These are phyloP conservation scores for Prunus mongolica DNA, from an alignment of 306 rosid genomes.

Conservation along the genomic window DNA sequence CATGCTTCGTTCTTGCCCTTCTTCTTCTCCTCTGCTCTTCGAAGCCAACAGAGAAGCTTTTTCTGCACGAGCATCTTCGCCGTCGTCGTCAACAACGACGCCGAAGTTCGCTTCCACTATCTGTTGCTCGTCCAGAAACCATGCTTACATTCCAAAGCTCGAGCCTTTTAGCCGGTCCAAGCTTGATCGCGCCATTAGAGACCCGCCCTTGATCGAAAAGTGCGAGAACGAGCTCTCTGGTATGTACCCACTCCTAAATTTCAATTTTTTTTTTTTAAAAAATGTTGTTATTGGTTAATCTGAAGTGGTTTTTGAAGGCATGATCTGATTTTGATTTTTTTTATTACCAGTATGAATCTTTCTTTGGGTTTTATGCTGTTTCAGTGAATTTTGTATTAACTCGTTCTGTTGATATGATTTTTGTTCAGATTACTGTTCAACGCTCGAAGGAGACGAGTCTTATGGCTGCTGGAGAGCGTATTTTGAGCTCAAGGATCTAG, in stretches of 20 bases:
- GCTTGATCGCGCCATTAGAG: constrained; percentile 54
- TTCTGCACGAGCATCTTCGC: neutral
- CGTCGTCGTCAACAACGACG: constrained; percentile 3
- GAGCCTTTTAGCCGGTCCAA: constrained; percentile 78
- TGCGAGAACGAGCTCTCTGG: constrained; percentile 68
- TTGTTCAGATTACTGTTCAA: constrained; percentile 67
- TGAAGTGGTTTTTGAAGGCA: neutral
- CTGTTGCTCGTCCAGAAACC: constrained; percentile 53
- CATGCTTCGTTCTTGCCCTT: constrained; percentile 37
- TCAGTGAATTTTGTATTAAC: neutral
- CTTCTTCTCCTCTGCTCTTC: constrained; percentile 34
- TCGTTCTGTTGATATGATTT: neutral
- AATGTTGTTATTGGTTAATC: neutral
- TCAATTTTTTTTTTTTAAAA: no score
- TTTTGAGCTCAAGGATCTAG: constrained; percentile 81
- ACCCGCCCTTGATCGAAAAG: constrained; percentile 75
- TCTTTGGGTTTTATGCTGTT: neutral
- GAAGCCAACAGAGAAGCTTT: constrained; percentile 30
- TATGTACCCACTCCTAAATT: constrained; percentile 2
- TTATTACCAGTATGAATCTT: neutral
- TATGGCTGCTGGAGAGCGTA: constrained; percentile 93
- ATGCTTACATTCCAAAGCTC: constrained; percentile 66
- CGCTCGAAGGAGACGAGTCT: constrained; percentile 82
- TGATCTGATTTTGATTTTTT: neutral
- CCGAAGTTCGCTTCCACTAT: constrained; percentile 26